phyloP scores from a whole-genome alignment of 2,329 filamentous ascomycete genomes.

The Coniochaeta sp. region DNA sequence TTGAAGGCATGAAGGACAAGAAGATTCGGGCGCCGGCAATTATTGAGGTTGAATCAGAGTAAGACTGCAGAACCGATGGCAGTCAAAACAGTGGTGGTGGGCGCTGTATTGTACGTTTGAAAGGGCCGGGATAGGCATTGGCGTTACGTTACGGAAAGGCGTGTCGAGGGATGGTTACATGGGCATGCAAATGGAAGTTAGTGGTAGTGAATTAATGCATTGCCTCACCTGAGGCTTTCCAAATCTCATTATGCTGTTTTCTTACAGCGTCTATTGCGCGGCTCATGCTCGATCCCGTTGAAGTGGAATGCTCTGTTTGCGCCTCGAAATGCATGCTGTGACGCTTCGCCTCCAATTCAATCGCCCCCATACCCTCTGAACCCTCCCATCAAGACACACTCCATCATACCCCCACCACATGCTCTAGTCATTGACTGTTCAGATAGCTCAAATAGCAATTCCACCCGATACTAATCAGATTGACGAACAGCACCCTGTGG shows the following conservation, averaged over 20 bases:
- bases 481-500: constrained; percentile 79
- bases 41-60: constrained; percentile 35
- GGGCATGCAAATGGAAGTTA: not conserved
- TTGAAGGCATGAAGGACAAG: constrained; percentile 48
- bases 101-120: not conserved
- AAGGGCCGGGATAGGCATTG: not conserved
- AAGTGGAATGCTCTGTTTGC: not conserved
- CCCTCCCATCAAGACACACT: not conserved
- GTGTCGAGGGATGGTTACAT: not conserved
- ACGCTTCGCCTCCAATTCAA: too few species aligned
- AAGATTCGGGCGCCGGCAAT: constrained; percentile 45
- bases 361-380: too few species aligned
- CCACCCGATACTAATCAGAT: constrained; percentile 65
- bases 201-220: not conserved
- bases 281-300: not conserved
- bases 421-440: too few species aligned
- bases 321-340: not conserved
- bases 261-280: too few species aligned
- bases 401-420: constrained; percentile 16
- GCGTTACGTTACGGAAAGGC: not conserved
- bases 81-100: not conserved
- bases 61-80: too few species aligned
- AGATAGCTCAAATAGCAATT: constrained; percentile 59
- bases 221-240: not conserved
- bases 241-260: not conserved